Evolutionary conservation across 1,284 basidiomycete genomes (phyloP).

Genomic region (Ganoderma multipileum): DNA sequence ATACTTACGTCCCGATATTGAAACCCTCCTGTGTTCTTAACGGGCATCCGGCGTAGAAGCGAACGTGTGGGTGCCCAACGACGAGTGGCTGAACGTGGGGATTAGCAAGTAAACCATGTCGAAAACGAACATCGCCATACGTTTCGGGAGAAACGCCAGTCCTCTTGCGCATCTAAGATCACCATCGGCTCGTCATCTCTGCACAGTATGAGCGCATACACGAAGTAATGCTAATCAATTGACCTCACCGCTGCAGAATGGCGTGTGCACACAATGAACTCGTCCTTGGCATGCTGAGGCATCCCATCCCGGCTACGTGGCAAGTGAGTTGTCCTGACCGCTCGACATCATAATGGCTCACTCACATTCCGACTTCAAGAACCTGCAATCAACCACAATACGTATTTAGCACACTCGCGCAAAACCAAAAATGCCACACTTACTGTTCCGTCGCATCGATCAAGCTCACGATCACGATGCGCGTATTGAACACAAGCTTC

Average conservation of each 20-base stretch:
- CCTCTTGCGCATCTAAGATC: constrained; percentile 77
- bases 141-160: constrained; percentile 90
- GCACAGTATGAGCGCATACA: background rate
- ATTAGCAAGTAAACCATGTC: constrained; percentile 7
- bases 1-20: constrained; percentile 82
- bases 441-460: constrained; percentile 85
- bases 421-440: constrained; percentile 30
- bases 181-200: constrained; percentile 91
- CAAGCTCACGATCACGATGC: constrained; percentile 83
- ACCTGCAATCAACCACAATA: constrained; percentile 49
- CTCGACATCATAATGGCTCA: constrained; percentile 9
- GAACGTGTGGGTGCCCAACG: constrained; percentile 67
- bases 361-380: constrained; percentile 86
- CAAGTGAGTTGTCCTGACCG: background rate
- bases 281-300: constrained; percentile 61
- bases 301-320: constrained; percentile 65
- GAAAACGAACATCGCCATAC: constrained; percentile 48
- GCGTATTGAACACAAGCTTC: constrained; percentile 92
- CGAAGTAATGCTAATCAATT: background rate
- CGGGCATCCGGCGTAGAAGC: constrained; percentile 94
- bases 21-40: constrained; percentile 88
- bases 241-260: constrained; percentile 76
- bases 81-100: constrained; percentile 73
- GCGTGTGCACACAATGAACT: constrained; percentile 86
- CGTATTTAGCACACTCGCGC: constrained; percentile 14